Conservation (phyloP, 345 rosid species). For the Cardiospermum halicacabum region DNA sequence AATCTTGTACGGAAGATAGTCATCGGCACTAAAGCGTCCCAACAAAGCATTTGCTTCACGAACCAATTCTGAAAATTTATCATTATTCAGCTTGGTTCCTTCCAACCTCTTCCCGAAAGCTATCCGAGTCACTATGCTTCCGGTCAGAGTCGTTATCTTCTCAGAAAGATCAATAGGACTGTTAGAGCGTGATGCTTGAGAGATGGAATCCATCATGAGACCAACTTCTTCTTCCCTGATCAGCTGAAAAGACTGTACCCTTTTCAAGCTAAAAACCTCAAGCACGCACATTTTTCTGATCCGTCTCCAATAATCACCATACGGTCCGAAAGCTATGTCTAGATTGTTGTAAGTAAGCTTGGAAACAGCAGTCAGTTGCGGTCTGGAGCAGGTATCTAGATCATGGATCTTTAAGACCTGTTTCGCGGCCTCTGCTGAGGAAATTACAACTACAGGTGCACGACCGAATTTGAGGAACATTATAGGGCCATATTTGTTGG, state of each 20-base stretch:
- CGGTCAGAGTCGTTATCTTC: constrained; percentile 23
- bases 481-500: constrained; percentile 2
- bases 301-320: constrained; percentile 25
- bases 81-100: constrained; percentile 13
- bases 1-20: constrained; percentile 15
- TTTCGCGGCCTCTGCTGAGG: background rate
- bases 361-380: constrained; percentile 13
- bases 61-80: constrained; percentile 10
- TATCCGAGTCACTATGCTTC: constrained; percentile 13
- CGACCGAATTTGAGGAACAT: constrained; percentile 28
- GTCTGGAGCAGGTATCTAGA: constrained; percentile 20
- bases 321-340: constrained; percentile 30
- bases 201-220: constrained; percentile 24
- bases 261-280: constrained; percentile 28
- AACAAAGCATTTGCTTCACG: constrained; percentile 9
- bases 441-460: constrained; percentile 10
- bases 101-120: constrained; percentile 30
- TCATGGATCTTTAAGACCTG: constrained; percentile 25
- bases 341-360: constrained; percentile 31
- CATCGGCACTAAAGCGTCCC: constrained; percentile 17
- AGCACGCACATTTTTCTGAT: constrained; percentile 26
- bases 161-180: constrained; percentile 26
- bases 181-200: constrained; percentile 14
- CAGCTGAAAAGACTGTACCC: constrained; percentile 13
- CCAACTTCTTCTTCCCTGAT: constrained; percentile 31